phyloP scores from a whole-genome alignment of 1,284 basidiomycete genomes.

The Lentinula novae-zelandiae region DNA sequence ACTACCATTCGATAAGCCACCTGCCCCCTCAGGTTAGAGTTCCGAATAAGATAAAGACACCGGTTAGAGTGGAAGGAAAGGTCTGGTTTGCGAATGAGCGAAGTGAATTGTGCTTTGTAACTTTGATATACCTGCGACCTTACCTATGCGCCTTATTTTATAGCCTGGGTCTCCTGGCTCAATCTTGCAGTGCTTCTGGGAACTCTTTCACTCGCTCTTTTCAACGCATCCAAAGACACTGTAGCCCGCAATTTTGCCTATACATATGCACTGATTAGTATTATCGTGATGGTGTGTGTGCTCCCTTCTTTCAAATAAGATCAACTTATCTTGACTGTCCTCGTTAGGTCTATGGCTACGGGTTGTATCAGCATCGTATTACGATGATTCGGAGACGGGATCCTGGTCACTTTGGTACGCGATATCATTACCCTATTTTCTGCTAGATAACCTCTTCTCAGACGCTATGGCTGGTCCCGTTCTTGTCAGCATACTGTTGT shows the following conservation, averaged over 20 bases:
- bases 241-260: conserved; percentile 81
- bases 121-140: neutral
- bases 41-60: conserved; percentile 86
- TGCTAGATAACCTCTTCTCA: conserved; percentile 26
- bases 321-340: neutral
- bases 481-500: conserved; percentile 75
- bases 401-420: conserved; percentile 87
- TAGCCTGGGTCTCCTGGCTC: conserved; percentile 91
- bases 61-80: conserved; percentile 93
- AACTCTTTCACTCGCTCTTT: conserved; percentile 83
- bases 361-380: conserved; percentile 85
- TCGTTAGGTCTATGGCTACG: conserved; percentile 78
- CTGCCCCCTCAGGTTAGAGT: conserved; percentile 60
- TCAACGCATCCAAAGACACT: conserved; percentile 79
- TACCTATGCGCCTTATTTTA: neutral
- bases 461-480: conserved; percentile 81
- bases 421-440: neutral
- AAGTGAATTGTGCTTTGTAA: conserved; percentile 45
- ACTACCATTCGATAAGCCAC: conserved; percentile 68
- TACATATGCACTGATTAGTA: conserved; percentile 77
- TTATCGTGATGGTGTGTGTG: conserved; percentile 55
- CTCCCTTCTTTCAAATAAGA: neutral
- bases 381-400: conserved; percentile 89
- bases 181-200: conserved; percentile 85
- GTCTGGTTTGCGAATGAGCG: conserved; percentile 99